Conservation (phyloP, 2,329 filamentous ascomycete species). For the Nothomitra cinnamomea region DNA sequence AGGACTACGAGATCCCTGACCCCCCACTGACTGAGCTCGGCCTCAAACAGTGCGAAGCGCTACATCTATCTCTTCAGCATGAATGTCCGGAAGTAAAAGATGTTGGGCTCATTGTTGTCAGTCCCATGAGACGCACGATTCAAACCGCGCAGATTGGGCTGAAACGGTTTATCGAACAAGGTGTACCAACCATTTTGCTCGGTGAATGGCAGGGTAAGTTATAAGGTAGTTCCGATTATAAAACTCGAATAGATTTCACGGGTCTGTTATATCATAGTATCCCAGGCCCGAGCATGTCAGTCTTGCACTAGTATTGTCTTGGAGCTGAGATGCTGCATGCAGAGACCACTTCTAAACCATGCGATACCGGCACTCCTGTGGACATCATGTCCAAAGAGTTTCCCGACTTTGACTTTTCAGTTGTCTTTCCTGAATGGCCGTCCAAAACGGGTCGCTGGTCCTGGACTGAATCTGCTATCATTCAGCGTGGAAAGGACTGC, state of each 20-base stretch:
- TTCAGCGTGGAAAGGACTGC: conserved; percentile 1
- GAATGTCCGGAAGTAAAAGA: conserved; percentile 18
- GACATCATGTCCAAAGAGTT: neutral
- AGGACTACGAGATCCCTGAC: conserved; percentile 25
- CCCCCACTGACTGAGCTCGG: conserved; percentile 26
- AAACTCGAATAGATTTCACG: no score
- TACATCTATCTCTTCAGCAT: conserved; percentile 22
- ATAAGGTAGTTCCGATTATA: no score
- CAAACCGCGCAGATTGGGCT: conserved; percentile 5
- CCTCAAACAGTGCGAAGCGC: conserved; percentile 23
- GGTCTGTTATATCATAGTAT: no score
- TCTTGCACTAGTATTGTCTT: no score
- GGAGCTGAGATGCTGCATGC: neutral
- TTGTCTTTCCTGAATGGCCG: conserved; percentile 4
- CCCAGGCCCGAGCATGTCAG: no score
- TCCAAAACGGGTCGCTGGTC: conserved; percentile 5
- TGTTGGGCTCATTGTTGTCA: conserved; percentile 5
- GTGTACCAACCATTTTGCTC: conserved; percentile 1
- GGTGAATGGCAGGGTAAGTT: conserved; percentile 7
- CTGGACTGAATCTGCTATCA: neutral
- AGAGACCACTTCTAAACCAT: conserved; percentile 20
- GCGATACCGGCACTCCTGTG: conserved; percentile 4
- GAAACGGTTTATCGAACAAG: conserved; percentile 4
- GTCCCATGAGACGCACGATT: conserved; percentile 6
- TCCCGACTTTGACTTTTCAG: conserved; percentile 5